Evolutionary conservation across 23 red algal species (phyloP), one percentile per base, ranked within the genome.

Genomic region (Gracilaria gracilis): DNA sequence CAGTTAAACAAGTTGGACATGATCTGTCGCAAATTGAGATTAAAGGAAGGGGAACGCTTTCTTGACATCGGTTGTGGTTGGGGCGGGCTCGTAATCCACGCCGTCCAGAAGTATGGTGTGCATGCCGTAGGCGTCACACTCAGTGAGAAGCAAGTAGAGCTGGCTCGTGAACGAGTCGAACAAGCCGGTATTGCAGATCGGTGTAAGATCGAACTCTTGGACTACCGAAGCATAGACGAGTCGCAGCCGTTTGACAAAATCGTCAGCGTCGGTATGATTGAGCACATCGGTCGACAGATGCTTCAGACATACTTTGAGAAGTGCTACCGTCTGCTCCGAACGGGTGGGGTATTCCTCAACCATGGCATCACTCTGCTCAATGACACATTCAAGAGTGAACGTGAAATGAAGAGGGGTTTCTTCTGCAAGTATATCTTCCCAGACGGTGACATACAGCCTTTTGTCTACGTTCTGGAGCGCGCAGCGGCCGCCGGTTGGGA

Each of bases 1-100:
- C 95, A 98, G 78, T 21, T 61, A 0, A 53, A 79, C 80, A 98
- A 98, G 91, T 35, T 98, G 13, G 76, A 95, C 71, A 34, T 47
- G 62, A 88, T 98, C 49, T 83, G 93, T 28, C 58, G 59, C 36
- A 90, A 95, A 61, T 72, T 95, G 36, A 80, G 84, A n/a, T 79
- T 98, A 9, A 25, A 88, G 25, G 12, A 32, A 33, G 82, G 50
- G 39, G 55, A 83, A 21, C 85, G 73, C 15, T 42, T 98, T 33
- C 77, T 98, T 15, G 95, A 98, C 70, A 98, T 98, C 66, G 95
- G 95, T n/a, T 98, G 91, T 80, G 95, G 95, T 36, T 98, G 95
- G 95, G 95, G 95, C 79, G 81, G 66, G 58, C 80, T 98, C 35
- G 90, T 90, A 2, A 88, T 95, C 21, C 80, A 84, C 46, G 95